Base-by-base conservation (phyloP, 805 yeast genomes). In the Candida adriatica region DNA sequence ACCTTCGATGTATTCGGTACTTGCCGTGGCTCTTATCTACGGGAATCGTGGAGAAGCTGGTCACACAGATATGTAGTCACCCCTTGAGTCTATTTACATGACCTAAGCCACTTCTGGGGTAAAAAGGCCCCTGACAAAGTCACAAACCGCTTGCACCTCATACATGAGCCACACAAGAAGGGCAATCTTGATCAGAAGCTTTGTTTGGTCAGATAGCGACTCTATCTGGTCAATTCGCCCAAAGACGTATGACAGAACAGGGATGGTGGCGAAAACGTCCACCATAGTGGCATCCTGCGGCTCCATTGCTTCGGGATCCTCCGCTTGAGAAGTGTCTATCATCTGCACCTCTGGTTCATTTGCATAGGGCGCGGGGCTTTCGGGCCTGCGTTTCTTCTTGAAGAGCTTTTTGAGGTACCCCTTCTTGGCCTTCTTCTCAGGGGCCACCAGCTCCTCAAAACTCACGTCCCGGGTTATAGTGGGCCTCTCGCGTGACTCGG, bases 91-190 rank as follows among this genome's bases (percentile, higher is more conserved):
- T n/a, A n/a, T n/a, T n/a, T n/a, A n/a, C n/a, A n/a, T n/a, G n/a
- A n/a, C 14, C 14, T 9, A 9, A n/a, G 7, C 25, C 13, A 11
- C 25, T 9, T n/a, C 14, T 23, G 15, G 8, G 25, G 16, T 14
- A 19, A 35, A 30, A 2, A 35, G 17, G 4, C 30, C 13, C 14
- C 19, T 18, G 13, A 44, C 8, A 6, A 39, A 21, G 6, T 45
- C 45, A 6, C 30, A 10, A 8, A 46, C 9, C 13, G 32, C 16
- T 19, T 44, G 64, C 53, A 43, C 48, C 54, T 42, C 59, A 46
- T 45, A 61, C 43, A 24, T 59, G 53, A 26, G 53, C 49, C 44
- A 56, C 42, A 45, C 47, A 42, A 25, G 47, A 37, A 45, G 49
- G 49, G 56, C 53, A 11, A 31, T 10, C 20, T 38, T 42, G 22